Conservation (phyloP, 208 protist species). For the Acanthamoeba divionensis region DNA sequence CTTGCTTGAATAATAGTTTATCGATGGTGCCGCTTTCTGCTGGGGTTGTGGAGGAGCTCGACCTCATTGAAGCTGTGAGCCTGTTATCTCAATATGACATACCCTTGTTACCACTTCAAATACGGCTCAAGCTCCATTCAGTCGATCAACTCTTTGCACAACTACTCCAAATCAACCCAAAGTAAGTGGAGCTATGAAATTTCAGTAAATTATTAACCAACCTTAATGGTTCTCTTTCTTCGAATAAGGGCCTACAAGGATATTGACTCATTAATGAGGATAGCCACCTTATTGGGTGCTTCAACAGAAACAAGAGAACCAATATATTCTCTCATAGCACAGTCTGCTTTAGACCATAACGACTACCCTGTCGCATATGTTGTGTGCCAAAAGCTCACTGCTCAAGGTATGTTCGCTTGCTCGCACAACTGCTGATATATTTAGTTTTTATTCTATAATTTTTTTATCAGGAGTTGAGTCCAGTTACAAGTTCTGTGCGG, state of each 20-base stretch:
- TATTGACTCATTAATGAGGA: not conserved
- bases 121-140: not conserved
- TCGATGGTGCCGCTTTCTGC: conserved; percentile 14
- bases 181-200: not conserved
- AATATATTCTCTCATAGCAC: not conserved
- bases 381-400: not conserved
- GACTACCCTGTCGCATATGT: not conserved
- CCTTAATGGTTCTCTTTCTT: not conserved
- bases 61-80: conserved; percentile 5
- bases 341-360: not conserved
- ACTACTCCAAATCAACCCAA: not conserved
- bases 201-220: not conserved
- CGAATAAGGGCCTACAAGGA: not conserved
- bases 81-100: not conserved
- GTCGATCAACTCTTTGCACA: not conserved
- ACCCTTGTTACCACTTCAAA: not conserved
- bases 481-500: not conserved
- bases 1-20: not conserved
- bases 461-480: too few species aligned
- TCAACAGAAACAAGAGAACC: not conserved
- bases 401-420: not conserved
- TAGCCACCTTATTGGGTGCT: not conserved
- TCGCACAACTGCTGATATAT: not conserved
- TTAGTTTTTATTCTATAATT: too few species aligned
- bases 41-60: not conserved